phyloP scores from a whole-genome alignment of 371 early-diverging fungal species.

The Capillidium rhysosporum region DNA sequence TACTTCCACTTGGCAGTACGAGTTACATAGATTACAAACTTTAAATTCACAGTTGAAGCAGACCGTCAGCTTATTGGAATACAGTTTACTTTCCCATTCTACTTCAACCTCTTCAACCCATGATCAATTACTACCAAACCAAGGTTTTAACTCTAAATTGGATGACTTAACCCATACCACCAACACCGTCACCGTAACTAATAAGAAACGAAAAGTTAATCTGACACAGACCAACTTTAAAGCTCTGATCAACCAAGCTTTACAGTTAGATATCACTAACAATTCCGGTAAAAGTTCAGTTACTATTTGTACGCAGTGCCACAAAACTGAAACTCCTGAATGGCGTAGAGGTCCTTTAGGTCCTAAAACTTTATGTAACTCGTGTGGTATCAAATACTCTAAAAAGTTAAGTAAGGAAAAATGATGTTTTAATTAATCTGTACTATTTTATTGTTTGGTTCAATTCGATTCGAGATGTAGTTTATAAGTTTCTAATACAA shows the following conservation, averaged over 20 bases:
- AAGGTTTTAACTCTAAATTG: too few species aligned
- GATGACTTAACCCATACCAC: too few species aligned
- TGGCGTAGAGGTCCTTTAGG: conserved; percentile 72
- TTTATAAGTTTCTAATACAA: too few species aligned
- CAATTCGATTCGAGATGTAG: too few species aligned
- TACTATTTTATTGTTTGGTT: too few species aligned
- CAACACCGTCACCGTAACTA: not conserved
- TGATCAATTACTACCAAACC: too few species aligned
- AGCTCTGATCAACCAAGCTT: not conserved
- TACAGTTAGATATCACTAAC: not conserved
- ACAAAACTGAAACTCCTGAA: conserved; percentile 53
- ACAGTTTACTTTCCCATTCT: too few species aligned
- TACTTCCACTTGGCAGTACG: conserved; percentile 21
- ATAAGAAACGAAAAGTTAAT: not conserved
- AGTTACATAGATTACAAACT: conserved; percentile 22
- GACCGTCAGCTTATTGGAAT: conserved; percentile 12
- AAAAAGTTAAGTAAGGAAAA: not conserved
- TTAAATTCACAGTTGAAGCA: conserved; percentile 18
- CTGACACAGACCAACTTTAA: not conserved
- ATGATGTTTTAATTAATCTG: too few species aligned
- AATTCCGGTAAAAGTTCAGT: conserved; percentile 1
- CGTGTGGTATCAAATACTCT: conserved; percentile 40
- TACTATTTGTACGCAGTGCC: conserved; percentile 29
- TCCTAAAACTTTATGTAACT: conserved; percentile 64
- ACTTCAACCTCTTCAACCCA: too few species aligned